Conservation (phyloP, 2,329 filamentous ascomycete species). For the Coniochaeta hoffmannii region DNA sequence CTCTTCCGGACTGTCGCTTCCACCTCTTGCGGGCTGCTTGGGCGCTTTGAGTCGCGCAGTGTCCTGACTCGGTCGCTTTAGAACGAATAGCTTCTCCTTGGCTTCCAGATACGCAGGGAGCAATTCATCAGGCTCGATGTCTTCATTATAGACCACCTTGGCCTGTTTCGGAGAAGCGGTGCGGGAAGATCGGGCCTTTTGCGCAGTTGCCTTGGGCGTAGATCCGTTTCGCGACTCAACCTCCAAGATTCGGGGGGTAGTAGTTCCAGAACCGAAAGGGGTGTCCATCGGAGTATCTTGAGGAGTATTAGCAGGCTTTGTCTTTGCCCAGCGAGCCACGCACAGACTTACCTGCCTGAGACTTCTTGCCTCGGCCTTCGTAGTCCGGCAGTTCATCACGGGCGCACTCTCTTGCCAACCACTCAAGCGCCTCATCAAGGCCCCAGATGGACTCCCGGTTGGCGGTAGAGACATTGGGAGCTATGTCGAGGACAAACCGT, state of each 20-base stretch:
- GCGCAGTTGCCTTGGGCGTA: slow-evolving; percentile 25
- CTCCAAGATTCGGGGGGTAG: slow-evolving; percentile 37
- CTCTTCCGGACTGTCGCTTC: slow-evolving; percentile 37
- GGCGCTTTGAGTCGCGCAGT: slow-evolving; percentile 28
- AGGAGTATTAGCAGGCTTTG: background rate
- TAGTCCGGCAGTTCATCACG: slow-evolving; percentile 66
- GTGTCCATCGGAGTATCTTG: slow-evolving; percentile 43
- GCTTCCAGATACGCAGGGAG: slow-evolving; percentile 70
- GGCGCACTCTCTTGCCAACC: slow-evolving; percentile 73
- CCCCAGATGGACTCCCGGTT: slow-evolving; percentile 71
- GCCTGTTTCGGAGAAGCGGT: slow-evolving; percentile 27
- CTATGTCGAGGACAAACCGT: slow-evolving; percentile 59
- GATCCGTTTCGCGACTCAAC: slow-evolving; percentile 18
- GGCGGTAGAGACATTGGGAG: slow-evolving; percentile 48
- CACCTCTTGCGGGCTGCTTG: slow-evolving; percentile 20
- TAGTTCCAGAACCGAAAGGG: slow-evolving; percentile 40
- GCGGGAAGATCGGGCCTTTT: slow-evolving; percentile 20
- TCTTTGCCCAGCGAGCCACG: background rate
- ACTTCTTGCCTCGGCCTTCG: slow-evolving; percentile 41
- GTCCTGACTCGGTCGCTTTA: slow-evolving; percentile 47
- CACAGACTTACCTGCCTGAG: slow-evolving; percentile 20
- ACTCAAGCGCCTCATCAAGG: slow-evolving; percentile 80
- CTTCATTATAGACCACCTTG: slow-evolving; percentile 52
- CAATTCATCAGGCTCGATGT: slow-evolving; percentile 68
- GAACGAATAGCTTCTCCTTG: slow-evolving; percentile 58